Conservation (phyloP, 106 monocot genomes). For the Amphibolis antarctica region DNA sequence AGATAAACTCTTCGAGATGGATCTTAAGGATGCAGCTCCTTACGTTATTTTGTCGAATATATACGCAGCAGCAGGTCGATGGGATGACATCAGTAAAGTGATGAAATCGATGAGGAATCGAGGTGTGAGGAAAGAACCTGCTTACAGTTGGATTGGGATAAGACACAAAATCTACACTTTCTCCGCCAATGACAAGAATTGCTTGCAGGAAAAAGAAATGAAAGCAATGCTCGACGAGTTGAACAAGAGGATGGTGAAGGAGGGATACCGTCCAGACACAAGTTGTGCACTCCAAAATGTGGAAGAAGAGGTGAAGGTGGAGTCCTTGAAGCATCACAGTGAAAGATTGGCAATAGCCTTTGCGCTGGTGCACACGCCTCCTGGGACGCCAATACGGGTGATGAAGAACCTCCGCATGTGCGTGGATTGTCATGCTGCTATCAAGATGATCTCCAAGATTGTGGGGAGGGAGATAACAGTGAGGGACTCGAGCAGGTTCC, state of each 20-base stretch:
- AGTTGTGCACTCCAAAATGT: conserved; percentile 51
- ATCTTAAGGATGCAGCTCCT: conserved; percentile 48
- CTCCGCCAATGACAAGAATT: conserved; percentile 34
- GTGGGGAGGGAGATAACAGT: conserved; percentile 50
- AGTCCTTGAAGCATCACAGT: conserved; percentile 67
- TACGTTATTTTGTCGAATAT: conserved; percentile 79
- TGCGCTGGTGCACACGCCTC: conserved; percentile 36
- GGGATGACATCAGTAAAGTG: conserved; percentile 58
- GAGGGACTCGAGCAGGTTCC: conserved; percentile 57
- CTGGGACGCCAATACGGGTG: conserved; percentile 42
- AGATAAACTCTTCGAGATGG: conserved; percentile 52
- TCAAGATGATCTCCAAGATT: conserved; percentile 58
- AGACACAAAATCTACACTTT: conserved; percentile 41
- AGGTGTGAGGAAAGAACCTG: conserved; percentile 64
- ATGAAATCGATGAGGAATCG: conserved; percentile 65
- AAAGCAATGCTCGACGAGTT: conserved; percentile 26
- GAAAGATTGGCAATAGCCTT: conserved; percentile 76
- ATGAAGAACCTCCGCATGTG: conserved; percentile 82
- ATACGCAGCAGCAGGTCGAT: conserved; percentile 48
- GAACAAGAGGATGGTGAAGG: conserved; percentile 35
- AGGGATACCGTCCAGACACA: conserved; percentile 48
- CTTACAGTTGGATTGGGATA: conserved; percentile 78
- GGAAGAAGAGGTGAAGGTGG: conserved; percentile 44
- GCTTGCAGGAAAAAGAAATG: conserved; percentile 26
- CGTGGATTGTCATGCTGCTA: conserved; percentile 52